Base-by-base conservation (phyloP, 306 rosid species). In the Castanea mollissima region DNA sequence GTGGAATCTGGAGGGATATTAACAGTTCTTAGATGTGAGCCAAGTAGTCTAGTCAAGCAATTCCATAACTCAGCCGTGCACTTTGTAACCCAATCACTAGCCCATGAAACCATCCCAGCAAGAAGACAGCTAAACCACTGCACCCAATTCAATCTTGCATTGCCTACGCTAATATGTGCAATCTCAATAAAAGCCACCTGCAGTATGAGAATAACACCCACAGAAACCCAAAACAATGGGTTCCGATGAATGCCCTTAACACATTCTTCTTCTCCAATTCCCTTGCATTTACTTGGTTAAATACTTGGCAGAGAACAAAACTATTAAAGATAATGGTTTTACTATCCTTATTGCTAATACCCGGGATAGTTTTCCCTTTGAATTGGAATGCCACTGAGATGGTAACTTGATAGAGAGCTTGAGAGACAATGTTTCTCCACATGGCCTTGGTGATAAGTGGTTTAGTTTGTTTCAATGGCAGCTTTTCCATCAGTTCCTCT, bases 261-360 rank as follows among this genome's bases (percentile, higher is more conserved):
- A 56, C 25, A 5, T 75, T 69, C 54, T 75, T 75, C 76, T 68
- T 56, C 60, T 44, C 75, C 6, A 25, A 16, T 38, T 76, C 85
- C 69, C 81, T 60, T 34, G 81, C 31, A 29, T 56, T 82, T 15
- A 82, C 21, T 27, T 34, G 69, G 18, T 72, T 82, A 64, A 62
- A 82, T 6, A 71, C 59, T 72, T 76, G 81, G 64, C 85, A 82
- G 5, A 82, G 65, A n/a, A 82, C 69, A 41, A 54, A 71, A 44
- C 55, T n/a, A 69, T 71, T 82, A 54, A 82, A 76, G 64, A 82
- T 46, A 5, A 70, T 69, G 69, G 77, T 57, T 6, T 76, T 55
- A n/a, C 16, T 49, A 14, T 23, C 71, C 58, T 76, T 23, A 4
- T 81, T 0, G 55, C 23, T 70, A 20, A 70, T 34, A 34, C 68